Percentiles rank a stretch among this genome's conserved stretches.
Evolutionary conservation across 2,329 filamentous ascomycete genomes (phyloP).

Genomic region (Neoascochyta sp.): DNA sequence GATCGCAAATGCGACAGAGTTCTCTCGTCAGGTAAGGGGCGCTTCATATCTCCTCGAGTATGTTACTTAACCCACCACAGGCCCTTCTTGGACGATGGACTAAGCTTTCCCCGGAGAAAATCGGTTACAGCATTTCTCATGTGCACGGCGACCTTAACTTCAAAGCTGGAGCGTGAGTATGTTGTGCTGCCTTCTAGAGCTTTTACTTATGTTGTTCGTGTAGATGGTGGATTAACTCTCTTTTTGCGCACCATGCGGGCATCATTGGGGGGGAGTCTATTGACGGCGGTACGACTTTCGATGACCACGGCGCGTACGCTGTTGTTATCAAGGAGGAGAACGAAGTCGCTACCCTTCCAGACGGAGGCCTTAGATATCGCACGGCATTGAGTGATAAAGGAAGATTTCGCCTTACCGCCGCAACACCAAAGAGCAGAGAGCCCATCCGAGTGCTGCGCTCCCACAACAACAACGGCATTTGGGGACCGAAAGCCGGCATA

Average conservation of each 20-base stretch:
- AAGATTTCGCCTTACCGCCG: constrained; percentile 44
- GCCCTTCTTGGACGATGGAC: constrained; percentile 35
- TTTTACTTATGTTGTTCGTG: constrained; percentile 1
- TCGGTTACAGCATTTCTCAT: constrained; percentile 30
- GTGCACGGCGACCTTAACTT: constrained; percentile 45
- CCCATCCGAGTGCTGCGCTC: constrained; percentile 45
- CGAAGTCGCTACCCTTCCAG: constrained; percentile 36
- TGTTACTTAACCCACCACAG: constrained; percentile 12
- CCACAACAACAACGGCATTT: constrained; percentile 44
- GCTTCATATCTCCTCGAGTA: too few species aligned
- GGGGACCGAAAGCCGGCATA: constrained; percentile 46
- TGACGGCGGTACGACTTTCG: constrained; percentile 43
- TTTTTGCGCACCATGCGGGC: constrained; percentile 47
- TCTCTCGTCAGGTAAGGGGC: constrained; percentile 39
- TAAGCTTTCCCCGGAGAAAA: constrained; percentile 27
- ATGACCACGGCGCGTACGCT: constrained; percentile 45
- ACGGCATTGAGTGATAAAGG: constrained; percentile 40
- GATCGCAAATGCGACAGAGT: constrained; percentile 38
- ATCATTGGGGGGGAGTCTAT: constrained; percentile 46
- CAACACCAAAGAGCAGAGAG: constrained; percentile 39
- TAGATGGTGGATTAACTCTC: constrained; percentile 50
- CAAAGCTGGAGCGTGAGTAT: constrained; percentile 44
- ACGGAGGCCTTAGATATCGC: constrained; percentile 43
- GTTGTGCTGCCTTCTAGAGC: neutral
- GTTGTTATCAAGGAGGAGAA: constrained; percentile 42